Base-by-base conservation (phyloP, 768 basidiomycete species). In the Fomitopsis serialis region DNA sequence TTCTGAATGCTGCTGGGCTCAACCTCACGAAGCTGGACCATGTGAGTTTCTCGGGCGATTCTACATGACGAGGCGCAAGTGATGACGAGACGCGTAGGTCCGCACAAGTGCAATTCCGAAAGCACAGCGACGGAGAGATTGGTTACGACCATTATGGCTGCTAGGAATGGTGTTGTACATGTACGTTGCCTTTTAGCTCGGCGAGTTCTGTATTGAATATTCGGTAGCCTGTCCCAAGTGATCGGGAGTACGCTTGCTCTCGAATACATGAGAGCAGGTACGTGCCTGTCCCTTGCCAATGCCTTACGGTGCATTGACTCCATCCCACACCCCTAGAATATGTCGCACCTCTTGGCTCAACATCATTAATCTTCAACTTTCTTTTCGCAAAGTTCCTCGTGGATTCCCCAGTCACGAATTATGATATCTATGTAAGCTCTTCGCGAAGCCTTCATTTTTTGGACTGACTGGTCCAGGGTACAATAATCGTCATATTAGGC, bases 1-100 rank as follows among this genome's bases (percentile, higher is more conserved):
- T 92, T n/a, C 77, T 92, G 59, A 93, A 92, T 62, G 91, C 92
- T 32, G 90, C 87, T 0, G 95, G 95, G n/a, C 77, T 98, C 40
- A 98, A 97, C 65, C 74, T 98, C 54, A 94, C 92, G 35, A 98
- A 98, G 70, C 72, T 96, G 40, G 95, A 97, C 71, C 92, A 95
- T 80, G 85, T 73, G 21, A 53, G 43, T 56, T 22, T 25, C 23
- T 29, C 21, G 2, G 5, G 6, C 5, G 24, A 29, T 11, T 24
- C 11, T 32, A 11, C 35, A 34, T 5, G 25, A 32, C 25, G 49
- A 2, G 36, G 17, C n/a, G 19, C 25, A 23, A 21, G 23, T 48
- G 6, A 29, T 10, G 29, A 21, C 27, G 27, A 12, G 17, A 22
- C 13, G 15, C 17, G 22, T 56, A 88, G 87, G 84, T 87, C 25